Evolutionary conservation across 495 filamentous ascomycete species (phyloP), one percentile per base, ranked within the genome.

Genomic region (Margaritispora aquatica): DNA sequence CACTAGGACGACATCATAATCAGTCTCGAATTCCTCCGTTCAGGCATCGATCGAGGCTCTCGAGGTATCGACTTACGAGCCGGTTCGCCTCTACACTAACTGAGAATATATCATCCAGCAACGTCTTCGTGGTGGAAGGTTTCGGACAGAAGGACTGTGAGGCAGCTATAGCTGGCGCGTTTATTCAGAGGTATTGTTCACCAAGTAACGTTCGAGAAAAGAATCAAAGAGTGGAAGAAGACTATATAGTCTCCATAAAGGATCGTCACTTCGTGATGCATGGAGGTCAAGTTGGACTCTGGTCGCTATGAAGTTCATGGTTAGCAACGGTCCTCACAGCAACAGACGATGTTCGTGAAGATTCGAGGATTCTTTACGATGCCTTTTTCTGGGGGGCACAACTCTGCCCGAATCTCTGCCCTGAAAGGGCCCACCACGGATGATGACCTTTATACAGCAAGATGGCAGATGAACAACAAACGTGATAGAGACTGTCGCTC

Each of bases 391-490:
- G n/a, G n/a, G 41, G 61, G 44, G 49, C 55, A 59, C 64, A 63
- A 62, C 58, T 54, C 46, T 62, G 55, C 64, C 64, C 64, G 61
- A n/a, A n/a, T 56, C 58, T 54, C 31, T 62, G 55, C 64, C 64
- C 64, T 63, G 34, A 23, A 57, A 58, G 64, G 64, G 64, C 64
- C 64, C 64, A 67, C 64, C 64, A 63, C 58, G 50, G 49, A 54
- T 61, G 58, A 47, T 57, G 59, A 55, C 31, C 10, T 54, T 54
- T 29, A 21, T 31, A 52, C n/a, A n/a, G n/a, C n/a, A n/a, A n/a
- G n/a, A n/a, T 15, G 3, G 22, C 26, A 41, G 51, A 47, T 41
- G 34, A 55, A 57, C 38, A 20, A 26, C 7, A 53, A 44, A 23
- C 23, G 58, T 51, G 36, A 54, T 51, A 44, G 15, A 19, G 24